A percentile compares a stretch with the other conserved stretches of the same genome.
These are phyloP conservation scores for Trichosporon sp. DNA, from an alignment of 1,284 basidiomycete species.

Conservation along the genomic window DNA sequence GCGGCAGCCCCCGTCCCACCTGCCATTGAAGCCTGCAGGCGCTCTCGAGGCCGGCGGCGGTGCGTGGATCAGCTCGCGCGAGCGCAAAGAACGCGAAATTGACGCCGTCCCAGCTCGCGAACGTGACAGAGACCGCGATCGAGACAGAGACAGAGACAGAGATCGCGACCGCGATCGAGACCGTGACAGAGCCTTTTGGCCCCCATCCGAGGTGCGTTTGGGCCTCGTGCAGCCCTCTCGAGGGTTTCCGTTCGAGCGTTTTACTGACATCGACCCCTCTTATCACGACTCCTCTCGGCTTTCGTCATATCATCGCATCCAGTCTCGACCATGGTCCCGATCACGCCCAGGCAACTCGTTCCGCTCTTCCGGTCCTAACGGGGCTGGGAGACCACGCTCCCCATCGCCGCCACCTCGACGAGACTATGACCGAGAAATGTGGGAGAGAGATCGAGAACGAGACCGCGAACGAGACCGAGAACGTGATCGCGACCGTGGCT, in stretches of 20 bases:
- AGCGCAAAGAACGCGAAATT: slow-evolving; percentile 13
- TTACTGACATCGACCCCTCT: not conserved
- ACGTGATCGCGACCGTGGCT: slow-evolving; percentile 9
- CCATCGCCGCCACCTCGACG: slow-evolving; percentile 14
- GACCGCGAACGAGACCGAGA: slow-evolving; percentile 12
- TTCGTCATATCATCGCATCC: not conserved
- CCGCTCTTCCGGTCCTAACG: slow-evolving; percentile 13
- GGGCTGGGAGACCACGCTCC: slow-evolving; percentile 10
- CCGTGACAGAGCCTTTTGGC: slow-evolving; percentile 4
- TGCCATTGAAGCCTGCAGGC: slow-evolving; percentile 19
- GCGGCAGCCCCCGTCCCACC: slow-evolving; percentile 22
- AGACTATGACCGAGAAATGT: slow-evolving; percentile 7
- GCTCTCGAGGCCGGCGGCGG: slow-evolving; percentile 12
- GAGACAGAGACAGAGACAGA: slow-evolving; percentile 2
- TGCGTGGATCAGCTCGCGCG: slow-evolving; percentile 8
- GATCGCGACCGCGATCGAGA: not conserved
- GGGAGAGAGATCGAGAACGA: slow-evolving; percentile 12
- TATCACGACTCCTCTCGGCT: not conserved
- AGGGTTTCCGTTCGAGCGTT: too few relatives aligned
- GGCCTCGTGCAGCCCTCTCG: too few relatives aligned
- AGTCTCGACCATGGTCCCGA: slow-evolving; percentile 11
- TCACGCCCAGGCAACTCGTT: slow-evolving; percentile 9
- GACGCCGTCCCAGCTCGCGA: slow-evolving; percentile 21
- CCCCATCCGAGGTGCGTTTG: slow-evolving; percentile 13
- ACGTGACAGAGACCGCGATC: slow-evolving; percentile 3